Conservation (phyloP, 108 stramenopile genomes). For the Conticribra weissflogii region DNA sequence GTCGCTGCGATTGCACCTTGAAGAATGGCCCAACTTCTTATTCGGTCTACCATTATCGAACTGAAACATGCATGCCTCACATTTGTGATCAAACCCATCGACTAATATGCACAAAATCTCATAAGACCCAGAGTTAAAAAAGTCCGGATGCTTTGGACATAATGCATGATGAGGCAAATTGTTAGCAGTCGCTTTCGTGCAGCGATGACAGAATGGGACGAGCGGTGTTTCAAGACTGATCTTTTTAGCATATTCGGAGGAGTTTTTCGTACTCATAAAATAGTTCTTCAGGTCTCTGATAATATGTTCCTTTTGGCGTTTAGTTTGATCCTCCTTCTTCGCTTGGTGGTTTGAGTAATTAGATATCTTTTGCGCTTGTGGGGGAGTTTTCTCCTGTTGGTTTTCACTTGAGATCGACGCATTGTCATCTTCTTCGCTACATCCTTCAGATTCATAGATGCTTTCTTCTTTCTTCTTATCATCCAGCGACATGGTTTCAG, state of each 20-base stretch:
- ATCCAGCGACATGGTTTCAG: background rate
- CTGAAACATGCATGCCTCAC: conserved; percentile 37
- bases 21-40: conserved; percentile 27
- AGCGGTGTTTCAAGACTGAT: background rate
- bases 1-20: conserved; percentile 28
- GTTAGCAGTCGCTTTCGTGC: conserved; percentile 15
- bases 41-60: conserved; percentile 42
- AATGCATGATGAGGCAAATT: conserved; percentile 39
- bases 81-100: conserved; percentile 28
- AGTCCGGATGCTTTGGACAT: conserved; percentile 40
- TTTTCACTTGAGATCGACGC: no score
- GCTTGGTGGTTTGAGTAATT: background rate
- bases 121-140: conserved; percentile 42
- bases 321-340: conserved; percentile 4
- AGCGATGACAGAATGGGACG: conserved; percentile 35
- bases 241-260: conserved; percentile 23
- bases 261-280: conserved; percentile 49
- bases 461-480: background rate
- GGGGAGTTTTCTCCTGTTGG: no score
- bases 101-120: conserved; percentile 46
- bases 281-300: conserved; percentile 36
- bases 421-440: no score
- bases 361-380: background rate
- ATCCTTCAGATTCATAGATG: background rate
- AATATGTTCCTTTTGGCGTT: conserved; percentile 6